A percentile compares a stretch with the other conserved stretches of the same genome.
Conservation (phyloP, 2,329 filamentous ascomycete species). For the Camptophora hylomeconis region DNA sequence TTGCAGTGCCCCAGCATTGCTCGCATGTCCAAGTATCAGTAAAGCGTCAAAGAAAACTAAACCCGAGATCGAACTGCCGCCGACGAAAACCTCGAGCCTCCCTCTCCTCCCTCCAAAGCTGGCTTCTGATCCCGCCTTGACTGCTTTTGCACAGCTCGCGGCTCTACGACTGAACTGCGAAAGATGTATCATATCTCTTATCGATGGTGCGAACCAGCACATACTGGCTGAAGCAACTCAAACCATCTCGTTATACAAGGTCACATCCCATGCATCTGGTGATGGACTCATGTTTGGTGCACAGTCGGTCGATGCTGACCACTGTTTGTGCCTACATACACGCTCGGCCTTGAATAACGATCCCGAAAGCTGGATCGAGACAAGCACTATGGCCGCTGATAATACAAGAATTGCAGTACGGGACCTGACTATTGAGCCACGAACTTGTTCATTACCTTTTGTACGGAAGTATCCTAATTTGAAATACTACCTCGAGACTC, state of each 20-base stretch:
- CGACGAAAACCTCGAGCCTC: background rate
- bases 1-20: background rate
- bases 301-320: conserved; percentile 1
- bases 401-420: conserved; percentile 17
- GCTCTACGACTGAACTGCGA: conserved; percentile 16
- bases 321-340: conserved; percentile 1
- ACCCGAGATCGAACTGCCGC: background rate
- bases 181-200: conserved; percentile 19
- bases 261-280: conserved; percentile 7
- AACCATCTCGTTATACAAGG: conserved; percentile 11
- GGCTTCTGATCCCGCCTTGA: conserved; percentile 23
- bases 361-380: background rate
- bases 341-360: background rate
- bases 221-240: conserved; percentile 20
- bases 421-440: conserved; percentile 25
- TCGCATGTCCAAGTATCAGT: too few relatives aligned
- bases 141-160: conserved; percentile 20
- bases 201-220: conserved; percentile 19
- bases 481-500: conserved; percentile 44
- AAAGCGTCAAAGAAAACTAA: background rate
- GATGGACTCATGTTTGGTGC: conserved; percentile 13
- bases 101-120: conserved; percentile 8
- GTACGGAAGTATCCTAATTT: conserved; percentile 21
- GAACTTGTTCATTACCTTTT: conserved; percentile 23
- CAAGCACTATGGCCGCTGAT: background rate